Percentiles rank a stretch among this genome's conserved stretches.
Evolutionary conservation across 1,139 yeast genomes (phyloP).

Genomic region (Debaryomyces robertsiae): DNA sequence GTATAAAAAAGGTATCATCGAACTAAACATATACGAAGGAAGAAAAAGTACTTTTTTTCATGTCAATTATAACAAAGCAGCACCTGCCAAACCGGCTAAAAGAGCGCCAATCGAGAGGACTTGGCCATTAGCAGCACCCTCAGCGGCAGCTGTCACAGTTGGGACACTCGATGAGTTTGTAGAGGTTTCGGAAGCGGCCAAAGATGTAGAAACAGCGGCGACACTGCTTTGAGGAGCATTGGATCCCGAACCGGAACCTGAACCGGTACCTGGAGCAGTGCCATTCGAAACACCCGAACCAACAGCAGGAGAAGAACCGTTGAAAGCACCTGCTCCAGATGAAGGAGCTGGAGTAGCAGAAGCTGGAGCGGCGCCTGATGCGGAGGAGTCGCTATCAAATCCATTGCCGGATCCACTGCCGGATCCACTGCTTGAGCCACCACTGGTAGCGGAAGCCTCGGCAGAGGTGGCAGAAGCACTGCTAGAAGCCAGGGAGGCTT

Average conservation of each 20-base stretch:
- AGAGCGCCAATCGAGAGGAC: conserved; percentile 49
- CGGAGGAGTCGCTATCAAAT: conserved; percentile 8
- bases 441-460: conserved; percentile 2
- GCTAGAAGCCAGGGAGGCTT: conserved; percentile 10
- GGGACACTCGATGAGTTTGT: conserved; percentile 26
- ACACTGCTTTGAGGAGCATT: conserved; percentile 14
- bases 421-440: neutral
- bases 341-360: conserved; percentile 13
- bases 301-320: neutral
- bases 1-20: conserved; percentile 10
- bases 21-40: conserved; percentile 9
- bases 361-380: conserved; percentile 10
- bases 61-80: conserved; percentile 44
- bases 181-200: conserved; percentile 31
- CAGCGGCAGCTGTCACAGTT: conserved; percentile 26
- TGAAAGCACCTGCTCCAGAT: conserved; percentile 1
- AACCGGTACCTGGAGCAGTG: conserved; percentile 1
- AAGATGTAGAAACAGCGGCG: conserved; percentile 28
- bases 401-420: conserved; percentile 12
- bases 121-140: conserved; percentile 29
- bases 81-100: conserved; percentile 50
- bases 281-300: too few species aligned
- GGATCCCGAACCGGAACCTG: conserved; percentile 9
- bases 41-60: conserved; percentile 3
- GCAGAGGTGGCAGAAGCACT: conserved; percentile 12